These are phyloP conservation scores for Musa troglodytarum DNA, from an alignment of 176 grass and related monocot species.

Conservation along the genomic window DNA sequence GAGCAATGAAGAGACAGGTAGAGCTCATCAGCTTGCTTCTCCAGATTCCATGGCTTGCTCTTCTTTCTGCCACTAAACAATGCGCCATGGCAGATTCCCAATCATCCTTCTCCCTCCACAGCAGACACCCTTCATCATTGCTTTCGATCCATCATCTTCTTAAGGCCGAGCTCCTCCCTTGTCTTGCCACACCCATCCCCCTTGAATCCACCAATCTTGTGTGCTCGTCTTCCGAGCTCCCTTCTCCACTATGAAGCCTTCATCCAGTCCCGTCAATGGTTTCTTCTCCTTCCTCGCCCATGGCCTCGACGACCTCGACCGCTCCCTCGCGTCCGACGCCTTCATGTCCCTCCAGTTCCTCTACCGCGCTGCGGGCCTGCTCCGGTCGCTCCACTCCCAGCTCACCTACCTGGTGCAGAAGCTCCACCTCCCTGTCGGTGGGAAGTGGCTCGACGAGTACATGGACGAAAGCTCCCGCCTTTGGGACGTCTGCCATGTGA, in stretches of 20 bases:
- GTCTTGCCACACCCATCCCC: not conserved
- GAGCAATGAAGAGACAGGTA: not conserved
- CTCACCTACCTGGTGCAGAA: slow-evolving; percentile 56
- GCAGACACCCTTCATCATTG: slow-evolving; percentile 10
- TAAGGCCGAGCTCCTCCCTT: not conserved
- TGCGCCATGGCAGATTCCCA: slow-evolving; percentile 11
- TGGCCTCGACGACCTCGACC: slow-evolving; percentile 67
- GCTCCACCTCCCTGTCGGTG: slow-evolving; percentile 72
- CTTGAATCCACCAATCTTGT: not conserved
- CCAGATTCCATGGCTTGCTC: not conserved
- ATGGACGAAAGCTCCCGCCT: slow-evolving; percentile 90
- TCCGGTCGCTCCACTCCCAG: slow-evolving; percentile 51
- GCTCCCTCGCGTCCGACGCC: slow-evolving; percentile 17
- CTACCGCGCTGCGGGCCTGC: slow-evolving; percentile 40
- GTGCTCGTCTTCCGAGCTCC: not conserved
- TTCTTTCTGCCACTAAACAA: slow-evolving; percentile 11
- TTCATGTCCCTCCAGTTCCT: slow-evolving; percentile 70
- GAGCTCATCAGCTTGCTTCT: not conserved
- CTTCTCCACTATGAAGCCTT: slow-evolving; percentile 43
- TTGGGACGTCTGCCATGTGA: slow-evolving; percentile 61
- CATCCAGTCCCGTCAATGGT: slow-evolving; percentile 39
- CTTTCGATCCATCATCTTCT: not conserved
- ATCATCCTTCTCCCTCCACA: slow-evolving; percentile 11
- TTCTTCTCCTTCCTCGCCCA: slow-evolving; percentile 73
- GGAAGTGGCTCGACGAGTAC: slow-evolving; percentile 82